These are phyloP conservation scores for Zoysia pacifica DNA, from an alignment of 176 grass and related monocot genomes.

Conservation along the genomic window DNA sequence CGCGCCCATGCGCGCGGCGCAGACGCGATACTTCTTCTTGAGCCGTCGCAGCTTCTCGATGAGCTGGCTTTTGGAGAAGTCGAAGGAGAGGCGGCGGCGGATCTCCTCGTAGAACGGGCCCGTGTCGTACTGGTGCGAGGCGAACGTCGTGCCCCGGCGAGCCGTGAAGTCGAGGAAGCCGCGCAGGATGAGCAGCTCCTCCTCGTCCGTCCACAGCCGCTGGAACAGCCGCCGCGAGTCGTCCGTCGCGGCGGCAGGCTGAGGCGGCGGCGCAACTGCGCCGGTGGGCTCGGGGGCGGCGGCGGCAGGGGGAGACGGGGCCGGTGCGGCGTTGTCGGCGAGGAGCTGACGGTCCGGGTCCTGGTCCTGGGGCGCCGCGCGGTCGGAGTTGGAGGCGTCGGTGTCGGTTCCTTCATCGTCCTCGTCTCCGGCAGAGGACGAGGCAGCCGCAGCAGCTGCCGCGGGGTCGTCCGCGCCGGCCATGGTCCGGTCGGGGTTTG, in stretches of 20 bases:
- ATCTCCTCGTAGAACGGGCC: conserved; percentile 92
- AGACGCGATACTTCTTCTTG: conserved; percentile 92
- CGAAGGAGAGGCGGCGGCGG: conserved; percentile 62
- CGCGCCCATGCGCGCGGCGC: conserved; percentile 54
- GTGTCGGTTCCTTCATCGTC: conserved; percentile 57
- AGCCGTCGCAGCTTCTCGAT: conserved; percentile 95
- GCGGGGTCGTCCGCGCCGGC: conserved; percentile 43
- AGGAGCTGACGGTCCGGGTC: conserved; percentile 9
- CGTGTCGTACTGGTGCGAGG: conserved; percentile 94
- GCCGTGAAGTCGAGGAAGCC: conserved; percentile 90
- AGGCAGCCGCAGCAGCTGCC: conserved; percentile 25
- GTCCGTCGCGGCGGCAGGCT: conserved; percentile 25
- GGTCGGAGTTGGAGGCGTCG: conserved; percentile 30
- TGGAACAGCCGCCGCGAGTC: conserved; percentile 91
- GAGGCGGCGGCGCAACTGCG: neutral
- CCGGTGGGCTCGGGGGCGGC: conserved; percentile 10
- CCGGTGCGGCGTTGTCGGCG: conserved; percentile 28
- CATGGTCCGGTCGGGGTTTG: conserved; percentile 40
- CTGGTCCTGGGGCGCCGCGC: neutral
- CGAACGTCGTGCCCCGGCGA: conserved; percentile 83
- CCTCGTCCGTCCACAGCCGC: conserved; percentile 89
- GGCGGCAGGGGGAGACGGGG: neutral
- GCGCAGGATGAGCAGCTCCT: conserved; percentile 81
- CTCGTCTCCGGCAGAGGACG: conserved; percentile 47
- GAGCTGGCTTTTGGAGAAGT: conserved; percentile 91